Percentiles rank a stretch among this genome's conserved stretches.
Evolutionary conservation across 23 red algal species (phyloP).

Genomic region (Rhodosorus marinus): DNA sequence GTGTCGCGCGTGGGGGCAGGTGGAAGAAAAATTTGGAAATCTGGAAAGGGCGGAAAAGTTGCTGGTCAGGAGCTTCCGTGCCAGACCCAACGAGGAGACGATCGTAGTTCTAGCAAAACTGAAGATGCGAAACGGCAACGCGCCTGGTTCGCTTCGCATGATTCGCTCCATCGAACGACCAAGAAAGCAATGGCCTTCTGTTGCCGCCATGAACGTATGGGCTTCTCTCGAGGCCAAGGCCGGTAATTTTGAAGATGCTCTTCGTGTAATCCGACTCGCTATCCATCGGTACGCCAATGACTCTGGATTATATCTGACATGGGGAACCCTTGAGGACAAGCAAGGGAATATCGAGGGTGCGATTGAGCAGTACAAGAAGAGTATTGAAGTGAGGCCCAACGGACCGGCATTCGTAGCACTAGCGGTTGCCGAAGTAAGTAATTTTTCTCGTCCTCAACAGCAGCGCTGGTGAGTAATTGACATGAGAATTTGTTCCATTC

Average conservation of each 20-base stretch:
- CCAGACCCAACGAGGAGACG: constrained; percentile 15
- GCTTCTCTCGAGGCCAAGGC: constrained; percentile 54
- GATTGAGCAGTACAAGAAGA: constrained; percentile 38
- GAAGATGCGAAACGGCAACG: constrained; percentile 38
- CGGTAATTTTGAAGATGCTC: too few relatives aligned
- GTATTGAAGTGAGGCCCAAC: too few relatives aligned
- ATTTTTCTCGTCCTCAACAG: too few relatives aligned
- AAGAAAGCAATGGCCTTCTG: too few relatives aligned
- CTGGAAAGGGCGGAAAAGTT: constrained; percentile 32
- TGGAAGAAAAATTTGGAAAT: constrained; percentile 69
- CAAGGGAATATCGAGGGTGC: constrained; percentile 42
- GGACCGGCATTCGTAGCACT: too few relatives aligned
- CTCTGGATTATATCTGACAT: constrained; percentile 61
- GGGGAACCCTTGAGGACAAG: constrained; percentile 69
- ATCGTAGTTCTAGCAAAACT: constrained; percentile 50
- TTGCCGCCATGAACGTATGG: constrained; percentile 68
- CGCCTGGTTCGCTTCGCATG: constrained; percentile 25
- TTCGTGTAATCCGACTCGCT: too few relatives aligned
- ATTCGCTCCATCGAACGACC: constrained; percentile 18
- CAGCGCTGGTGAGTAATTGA: too few relatives aligned
- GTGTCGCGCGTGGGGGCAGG: constrained; percentile 47
- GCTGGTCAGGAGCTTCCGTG: constrained; percentile 36
- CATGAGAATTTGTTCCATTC: too few relatives aligned
- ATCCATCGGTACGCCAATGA: too few relatives aligned
- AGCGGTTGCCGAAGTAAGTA: too few relatives aligned